phyloP scores from a whole-genome alignment of 768 basidiomycete genomes.

The Amanita pseudoporphyria region DNA sequence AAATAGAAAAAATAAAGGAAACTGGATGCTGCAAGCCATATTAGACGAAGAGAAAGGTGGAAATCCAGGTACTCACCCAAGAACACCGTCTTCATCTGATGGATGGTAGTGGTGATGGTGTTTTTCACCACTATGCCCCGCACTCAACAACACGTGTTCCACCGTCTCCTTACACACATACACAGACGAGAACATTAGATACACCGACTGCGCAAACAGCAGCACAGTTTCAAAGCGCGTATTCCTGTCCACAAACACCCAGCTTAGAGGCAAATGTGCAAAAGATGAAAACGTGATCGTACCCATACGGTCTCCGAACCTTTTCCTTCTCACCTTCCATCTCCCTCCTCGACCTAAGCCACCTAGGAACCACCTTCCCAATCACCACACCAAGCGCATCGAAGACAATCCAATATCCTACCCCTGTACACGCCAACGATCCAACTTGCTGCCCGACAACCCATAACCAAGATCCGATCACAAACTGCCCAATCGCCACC shows the following conservation, averaged over 20 bases:
- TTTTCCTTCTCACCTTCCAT: slow-evolving; percentile 15
- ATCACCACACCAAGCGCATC: slow-evolving; percentile 77
- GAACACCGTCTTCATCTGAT: slow-evolving; percentile 38
- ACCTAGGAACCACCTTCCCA: slow-evolving; percentile 32
- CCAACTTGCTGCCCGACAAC: slow-evolving; percentile 82
- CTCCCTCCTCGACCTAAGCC: too few species aligned
- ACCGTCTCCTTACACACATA: slow-evolving; percentile 97
- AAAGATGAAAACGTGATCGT: slow-evolving; percentile 10
- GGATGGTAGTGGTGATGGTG: slow-evolving; percentile 55
- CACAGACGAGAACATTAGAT: slow-evolving; percentile 87
- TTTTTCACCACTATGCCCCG: slow-evolving; percentile 26
- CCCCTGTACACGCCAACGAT: slow-evolving; percentile 77
- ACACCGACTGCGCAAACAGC: slow-evolving; percentile 86
- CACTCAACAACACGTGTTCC: slow-evolving; percentile 79
- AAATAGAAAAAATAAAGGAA: slow-evolving; percentile 49
- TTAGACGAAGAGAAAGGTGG: slow-evolving; percentile 4
- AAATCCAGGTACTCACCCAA: slow-evolving; percentile 22
- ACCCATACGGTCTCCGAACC: slow-evolving; percentile 55
- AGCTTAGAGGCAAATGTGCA: background rate
- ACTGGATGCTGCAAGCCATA: slow-evolving; percentile 59
- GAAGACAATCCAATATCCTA: slow-evolving; percentile 96
- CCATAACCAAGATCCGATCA: slow-evolving; percentile 74
- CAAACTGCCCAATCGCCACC: slow-evolving; percentile 37
- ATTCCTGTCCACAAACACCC: slow-evolving; percentile 29
- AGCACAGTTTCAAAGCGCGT: slow-evolving; percentile 60